phyloP scores from a whole-genome alignment of 345 rosid species.

The Gossypium herbaceum region DNA sequence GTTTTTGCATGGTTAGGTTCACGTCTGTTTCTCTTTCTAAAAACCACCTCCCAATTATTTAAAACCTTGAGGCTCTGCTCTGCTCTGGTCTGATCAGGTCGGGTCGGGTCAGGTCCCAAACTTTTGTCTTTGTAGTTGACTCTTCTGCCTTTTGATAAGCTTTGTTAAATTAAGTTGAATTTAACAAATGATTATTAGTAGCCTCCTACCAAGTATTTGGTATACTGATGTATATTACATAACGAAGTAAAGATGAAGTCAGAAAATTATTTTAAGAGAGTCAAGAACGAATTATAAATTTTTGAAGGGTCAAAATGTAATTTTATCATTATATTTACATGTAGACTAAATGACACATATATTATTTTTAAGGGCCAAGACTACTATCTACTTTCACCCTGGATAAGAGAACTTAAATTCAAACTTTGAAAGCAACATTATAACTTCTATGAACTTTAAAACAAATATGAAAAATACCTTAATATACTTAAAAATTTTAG shows the following conservation, averaged over 20 bases:
- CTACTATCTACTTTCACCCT: accelerated
- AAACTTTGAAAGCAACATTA: accelerated
- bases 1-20: not conserved
- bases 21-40: constrained; percentile 4
- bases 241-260: too few species aligned
- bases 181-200: not conserved
- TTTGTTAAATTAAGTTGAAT: not conserved
- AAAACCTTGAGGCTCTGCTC: not conserved
- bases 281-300: too few species aligned
- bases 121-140: not conserved
- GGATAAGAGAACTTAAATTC: accelerated
- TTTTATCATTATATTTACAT: too few species aligned
- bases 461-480: too few species aligned
- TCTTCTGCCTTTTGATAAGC: not conserved
- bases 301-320: too few species aligned
- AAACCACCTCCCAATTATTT: constrained; percentile 11
- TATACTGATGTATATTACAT: too few species aligned
- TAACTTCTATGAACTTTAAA: too few species aligned
- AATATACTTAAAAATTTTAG: not conserved
- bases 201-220: not conserved
- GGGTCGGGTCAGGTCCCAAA: not conserved
- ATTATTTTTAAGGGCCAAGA: too few species aligned
- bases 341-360: too few species aligned
- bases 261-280: too few species aligned
- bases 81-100: not conserved